A percentile compares a stretch with the other conserved stretches of the same genome.
These are phyloP conservation scores for Corylus avellana DNA, from an alignment of 306 rosid genomes.

Conservation along the genomic window DNA sequence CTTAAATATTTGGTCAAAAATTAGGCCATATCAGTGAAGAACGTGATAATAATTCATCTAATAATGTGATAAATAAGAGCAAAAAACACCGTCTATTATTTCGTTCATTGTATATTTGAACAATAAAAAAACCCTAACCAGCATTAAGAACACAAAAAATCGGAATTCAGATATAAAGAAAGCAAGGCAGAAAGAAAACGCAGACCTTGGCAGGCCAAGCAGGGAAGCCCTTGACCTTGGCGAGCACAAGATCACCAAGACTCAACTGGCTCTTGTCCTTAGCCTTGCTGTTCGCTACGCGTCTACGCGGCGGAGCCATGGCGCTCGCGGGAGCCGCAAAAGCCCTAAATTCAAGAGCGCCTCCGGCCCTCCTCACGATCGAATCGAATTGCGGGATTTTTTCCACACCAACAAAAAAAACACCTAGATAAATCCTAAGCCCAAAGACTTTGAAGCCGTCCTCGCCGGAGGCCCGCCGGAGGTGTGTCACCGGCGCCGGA, in stretches of 20 bases:
- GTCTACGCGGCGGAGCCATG: slow-evolving; percentile 96
- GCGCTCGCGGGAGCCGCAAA: slow-evolving; percentile 37
- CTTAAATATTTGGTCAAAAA: not conserved
- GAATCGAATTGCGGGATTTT: not conserved
- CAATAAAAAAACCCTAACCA: not conserved
- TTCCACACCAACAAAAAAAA: slow-evolving; percentile 17
- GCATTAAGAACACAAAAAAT: slow-evolving; percentile 3
- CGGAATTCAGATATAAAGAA: slow-evolving; percentile 10
- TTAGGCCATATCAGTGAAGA: not conserved
- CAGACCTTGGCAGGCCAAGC: slow-evolving; percentile 97
- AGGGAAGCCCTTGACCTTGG: slow-evolving; percentile 98
- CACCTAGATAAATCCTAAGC: slow-evolving; percentile 56
- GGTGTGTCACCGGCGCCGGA: slow-evolving; percentile 20
- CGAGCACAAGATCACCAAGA: slow-evolving; percentile 96
- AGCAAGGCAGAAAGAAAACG: slow-evolving; percentile 12
- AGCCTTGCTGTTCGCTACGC: slow-evolving; percentile 83
- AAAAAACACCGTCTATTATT: not conserved
- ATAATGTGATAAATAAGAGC: not conserved
- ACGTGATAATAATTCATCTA: not conserved
- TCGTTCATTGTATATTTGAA: not conserved
- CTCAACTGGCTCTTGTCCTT: slow-evolving; percentile 67
- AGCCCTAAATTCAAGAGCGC: slow-evolving; percentile 20
- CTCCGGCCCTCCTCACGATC: slow-evolving; percentile 35
- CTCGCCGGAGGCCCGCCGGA: slow-evolving; percentile 33
- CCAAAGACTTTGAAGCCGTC: slow-evolving; percentile 33